Evolutionary conservation across 2,329 filamentous ascomycete species (phyloP).

Genomic region (Cladosporium oxysporum): DNA sequence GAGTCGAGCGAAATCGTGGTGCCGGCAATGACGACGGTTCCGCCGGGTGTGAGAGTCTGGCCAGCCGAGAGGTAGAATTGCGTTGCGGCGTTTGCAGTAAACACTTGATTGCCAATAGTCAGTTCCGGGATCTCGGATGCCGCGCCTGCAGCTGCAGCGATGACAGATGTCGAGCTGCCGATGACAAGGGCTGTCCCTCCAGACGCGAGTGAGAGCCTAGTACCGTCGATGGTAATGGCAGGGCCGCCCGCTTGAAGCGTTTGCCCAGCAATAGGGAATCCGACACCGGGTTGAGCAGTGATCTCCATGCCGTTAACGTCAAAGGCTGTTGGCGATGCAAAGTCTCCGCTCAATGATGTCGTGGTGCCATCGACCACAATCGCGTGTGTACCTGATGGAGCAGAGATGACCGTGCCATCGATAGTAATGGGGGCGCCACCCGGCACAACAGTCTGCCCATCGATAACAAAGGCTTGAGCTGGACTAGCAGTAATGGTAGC

Average conservation of each 20-base stretch:
- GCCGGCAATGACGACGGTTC: slow-evolving; percentile 41
- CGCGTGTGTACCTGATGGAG: slow-evolving; percentile 20
- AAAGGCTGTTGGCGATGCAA: slow-evolving; percentile 22
- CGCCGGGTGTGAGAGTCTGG: slow-evolving; percentile 40
- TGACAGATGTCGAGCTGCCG: slow-evolving; percentile 32
- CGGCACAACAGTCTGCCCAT: slow-evolving; percentile 31
- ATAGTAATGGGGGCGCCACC: slow-evolving; percentile 33
- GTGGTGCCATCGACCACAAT: slow-evolving; percentile 29
- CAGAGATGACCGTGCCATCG: slow-evolving; percentile 26
- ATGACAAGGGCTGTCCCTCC: slow-evolving; percentile 41
- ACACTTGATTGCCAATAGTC: slow-evolving; percentile 42
- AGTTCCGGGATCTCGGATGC: slow-evolving; percentile 37
- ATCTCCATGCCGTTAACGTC: slow-evolving; percentile 36
- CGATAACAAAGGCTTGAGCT: slow-evolving; percentile 30
- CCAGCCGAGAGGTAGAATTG: slow-evolving; percentile 47
- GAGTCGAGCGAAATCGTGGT: slow-evolving; percentile 44
- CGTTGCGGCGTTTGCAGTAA: slow-evolving; percentile 49
- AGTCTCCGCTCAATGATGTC: slow-evolving; percentile 7
- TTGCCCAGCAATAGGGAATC: slow-evolving; percentile 38
- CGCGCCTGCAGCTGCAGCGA: slow-evolving; percentile 20
- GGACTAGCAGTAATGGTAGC: slow-evolving; percentile 27
- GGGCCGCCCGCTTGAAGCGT: slow-evolving; percentile 40
- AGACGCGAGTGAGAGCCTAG: slow-evolving; percentile 34
- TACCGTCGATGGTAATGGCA: slow-evolving; percentile 41
- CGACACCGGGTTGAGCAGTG: slow-evolving; percentile 23